Evolutionary conservation across 2,329 filamentous ascomycete genomes (phyloP).

Genomic region (Aplosporella prunicola): DNA sequence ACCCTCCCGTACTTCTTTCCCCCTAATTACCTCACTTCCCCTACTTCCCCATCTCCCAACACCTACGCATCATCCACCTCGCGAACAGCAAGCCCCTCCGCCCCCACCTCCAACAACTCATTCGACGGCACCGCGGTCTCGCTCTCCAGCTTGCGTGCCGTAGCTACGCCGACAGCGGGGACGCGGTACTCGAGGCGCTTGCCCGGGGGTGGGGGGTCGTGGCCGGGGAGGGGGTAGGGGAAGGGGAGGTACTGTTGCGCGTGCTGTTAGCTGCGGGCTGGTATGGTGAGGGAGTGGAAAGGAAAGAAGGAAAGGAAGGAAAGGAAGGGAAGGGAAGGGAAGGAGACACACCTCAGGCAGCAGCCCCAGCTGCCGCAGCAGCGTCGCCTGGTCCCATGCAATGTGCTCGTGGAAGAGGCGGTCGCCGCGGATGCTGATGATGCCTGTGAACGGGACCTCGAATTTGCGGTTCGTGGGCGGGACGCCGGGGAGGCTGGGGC

Average conservation of each 20-base stretch:
- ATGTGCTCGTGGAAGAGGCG: slow-evolving; percentile 63
- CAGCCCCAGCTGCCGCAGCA: slow-evolving; percentile 52
- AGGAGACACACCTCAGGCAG: slow-evolving; percentile 40
- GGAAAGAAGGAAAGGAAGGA: background rate
- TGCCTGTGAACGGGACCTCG: slow-evolving; percentile 52
- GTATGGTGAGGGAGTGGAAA: background rate
- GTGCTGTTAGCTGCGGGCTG: background rate
- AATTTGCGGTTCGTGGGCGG: slow-evolving; percentile 20
- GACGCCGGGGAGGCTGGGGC: slow-evolving; percentile 22
- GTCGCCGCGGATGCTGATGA: slow-evolving; percentile 61
- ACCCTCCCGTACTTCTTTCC: no score
- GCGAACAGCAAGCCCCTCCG: no score
- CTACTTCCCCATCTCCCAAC: no score
- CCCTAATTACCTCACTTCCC: no score
- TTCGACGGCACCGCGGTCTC: slow-evolving; percentile 45
- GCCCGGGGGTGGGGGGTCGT: slow-evolving; percentile 23
- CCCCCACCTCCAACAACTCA: slow-evolving; percentile 41
- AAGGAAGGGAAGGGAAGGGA: background rate
- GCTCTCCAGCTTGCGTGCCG: slow-evolving; percentile 42
- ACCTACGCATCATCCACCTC: slow-evolving; percentile 19
- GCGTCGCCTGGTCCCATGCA: slow-evolving; percentile 57
- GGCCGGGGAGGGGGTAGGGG: slow-evolving; percentile 43
- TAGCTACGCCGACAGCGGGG: slow-evolving; percentile 51
- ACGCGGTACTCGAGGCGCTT: slow-evolving; percentile 49
- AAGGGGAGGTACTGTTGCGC: slow-evolving; percentile 46